Percentiles rank a stretch among this genome's conserved stretches.
Conservation (phyloP, 345 rosid genomes). For the Combretum micranthum region DNA sequence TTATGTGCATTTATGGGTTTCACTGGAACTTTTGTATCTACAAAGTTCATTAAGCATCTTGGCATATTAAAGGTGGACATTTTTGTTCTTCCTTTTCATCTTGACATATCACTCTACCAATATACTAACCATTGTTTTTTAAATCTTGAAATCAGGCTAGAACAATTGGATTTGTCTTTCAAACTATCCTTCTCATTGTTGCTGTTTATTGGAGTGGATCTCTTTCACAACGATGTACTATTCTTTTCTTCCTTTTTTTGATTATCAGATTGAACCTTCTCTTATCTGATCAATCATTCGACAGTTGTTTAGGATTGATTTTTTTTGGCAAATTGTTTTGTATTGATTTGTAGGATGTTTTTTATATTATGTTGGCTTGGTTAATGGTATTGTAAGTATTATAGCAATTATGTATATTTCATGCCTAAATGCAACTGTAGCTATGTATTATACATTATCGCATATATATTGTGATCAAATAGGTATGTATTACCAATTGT, state of each 20-base stretch:
- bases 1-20: conserved; percentile 92
- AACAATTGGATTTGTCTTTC: conserved; percentile 75
- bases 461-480: too few species aligned
- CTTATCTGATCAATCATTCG: background rate
- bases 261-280: too few species aligned
- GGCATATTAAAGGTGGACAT: conserved; percentile 64
- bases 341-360: too few species aligned
- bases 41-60: conserved; percentile 56
- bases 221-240: conserved; percentile 63
- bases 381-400: too few species aligned
- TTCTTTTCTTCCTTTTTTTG: conserved; percentile 64
- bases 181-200: conserved; percentile 66
- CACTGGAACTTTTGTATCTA: conserved; percentile 82
- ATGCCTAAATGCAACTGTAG: too few species aligned
- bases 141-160: conserved; percentile 56
- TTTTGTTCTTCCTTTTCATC: conserved; percentile 7
- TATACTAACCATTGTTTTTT: background rate
- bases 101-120: background rate
- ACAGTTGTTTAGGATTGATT: background rate
- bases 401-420: too few species aligned
- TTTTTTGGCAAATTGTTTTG: too few species aligned
- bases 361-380: too few species aligned
- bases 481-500: too few species aligned
- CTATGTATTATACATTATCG: too few species aligned
- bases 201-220: too few species aligned